Evolutionary conservation across 352 stramenopile genomes (phyloP).

Genomic region (Pythium plurisporium): DNA sequence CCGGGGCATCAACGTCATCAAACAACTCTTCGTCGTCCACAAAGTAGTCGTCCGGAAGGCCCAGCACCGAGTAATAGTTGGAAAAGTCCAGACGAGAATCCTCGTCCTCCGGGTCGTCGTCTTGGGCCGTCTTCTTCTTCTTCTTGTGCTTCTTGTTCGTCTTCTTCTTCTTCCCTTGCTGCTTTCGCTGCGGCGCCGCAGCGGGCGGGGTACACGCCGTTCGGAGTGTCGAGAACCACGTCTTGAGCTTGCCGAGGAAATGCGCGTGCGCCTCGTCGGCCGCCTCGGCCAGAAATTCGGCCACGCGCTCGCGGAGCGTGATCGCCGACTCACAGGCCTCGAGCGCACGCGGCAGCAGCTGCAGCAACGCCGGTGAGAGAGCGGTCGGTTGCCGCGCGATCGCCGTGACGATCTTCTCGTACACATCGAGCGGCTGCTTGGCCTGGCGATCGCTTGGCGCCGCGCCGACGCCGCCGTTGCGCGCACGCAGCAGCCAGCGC

Average conservation of each 20-base stretch:
- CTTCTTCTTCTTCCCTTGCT: neutral
- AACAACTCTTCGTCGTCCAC: neutral
- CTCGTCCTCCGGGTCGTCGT: no score
- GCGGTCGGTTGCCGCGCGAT: neutral
- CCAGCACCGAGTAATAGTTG: neutral
- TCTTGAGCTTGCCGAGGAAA: conserved; percentile 2
- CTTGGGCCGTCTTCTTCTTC: neutral
- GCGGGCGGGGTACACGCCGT: neutral
- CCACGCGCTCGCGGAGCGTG: conserved; percentile 5
- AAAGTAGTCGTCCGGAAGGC: conserved; percentile 6
- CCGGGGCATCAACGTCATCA: neutral
- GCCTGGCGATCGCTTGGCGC: neutral
- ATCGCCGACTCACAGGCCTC: conserved; percentile 9
- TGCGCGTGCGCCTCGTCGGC: conserved; percentile 8
- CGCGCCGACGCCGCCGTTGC: conserved; percentile 1
- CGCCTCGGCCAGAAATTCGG: neutral
- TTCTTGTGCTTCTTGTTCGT: neutral
- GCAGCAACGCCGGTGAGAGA: conserved; percentile 5
- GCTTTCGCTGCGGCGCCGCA: neutral
- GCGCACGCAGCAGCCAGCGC: conserved; percentile 5
- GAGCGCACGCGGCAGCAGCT: conserved; percentile 4
- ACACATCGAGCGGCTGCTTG: conserved; percentile 3
- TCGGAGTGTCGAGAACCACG: neutral
- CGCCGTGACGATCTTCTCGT: conserved; percentile 9
- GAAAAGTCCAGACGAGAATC: neutral